phyloP scores from a whole-genome alignment of 2,329 filamentous ascomycete genomes.

The Fusarium marasasianum region DNA sequence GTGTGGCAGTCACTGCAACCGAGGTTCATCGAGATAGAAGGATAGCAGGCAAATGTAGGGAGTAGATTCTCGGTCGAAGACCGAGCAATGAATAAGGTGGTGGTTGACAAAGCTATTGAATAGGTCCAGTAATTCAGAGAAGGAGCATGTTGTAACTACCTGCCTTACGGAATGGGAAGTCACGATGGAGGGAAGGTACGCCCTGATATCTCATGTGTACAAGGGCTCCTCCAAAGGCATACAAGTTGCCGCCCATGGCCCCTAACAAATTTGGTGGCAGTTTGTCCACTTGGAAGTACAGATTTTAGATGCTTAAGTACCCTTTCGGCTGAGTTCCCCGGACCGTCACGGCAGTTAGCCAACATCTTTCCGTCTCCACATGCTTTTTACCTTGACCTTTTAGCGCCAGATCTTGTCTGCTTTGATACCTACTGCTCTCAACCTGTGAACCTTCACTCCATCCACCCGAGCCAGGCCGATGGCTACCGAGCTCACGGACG shows the following conservation, averaged over 20 bases:
- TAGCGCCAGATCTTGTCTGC: conserved; percentile 20
- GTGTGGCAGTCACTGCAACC: background rate
- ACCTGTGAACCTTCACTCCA: conserved; percentile 37
- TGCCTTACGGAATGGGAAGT: background rate
- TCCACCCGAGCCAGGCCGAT: conserved; percentile 50
- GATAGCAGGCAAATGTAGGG: background rate
- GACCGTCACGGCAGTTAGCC: conserved; percentile 9
- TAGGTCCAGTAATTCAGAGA: background rate
- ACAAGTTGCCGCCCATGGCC: background rate
- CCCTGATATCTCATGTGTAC: background rate
- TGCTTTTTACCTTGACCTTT: conserved; percentile 13
- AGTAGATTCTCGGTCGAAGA: conserved; percentile 17
- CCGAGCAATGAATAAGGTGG: conserved; percentile 14
- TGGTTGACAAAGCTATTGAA: background rate
- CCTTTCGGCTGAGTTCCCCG: background rate
- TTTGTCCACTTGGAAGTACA: background rate
- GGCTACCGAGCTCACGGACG: conserved; percentile 46
- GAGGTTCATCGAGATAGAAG: conserved; percentile 11
- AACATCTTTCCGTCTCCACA: conserved; percentile 8
- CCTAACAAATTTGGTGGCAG: background rate
- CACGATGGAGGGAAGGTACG: background rate
- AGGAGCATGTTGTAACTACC: background rate
- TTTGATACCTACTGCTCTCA: background rate
- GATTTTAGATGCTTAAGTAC: background rate
- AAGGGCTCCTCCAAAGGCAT: background rate